Percentiles rank a stretch among this genome's conserved stretches.
Evolutionary conservation across 805 yeast species (phyloP).

Genomic region (Jamesozyma hellenica): DNA sequence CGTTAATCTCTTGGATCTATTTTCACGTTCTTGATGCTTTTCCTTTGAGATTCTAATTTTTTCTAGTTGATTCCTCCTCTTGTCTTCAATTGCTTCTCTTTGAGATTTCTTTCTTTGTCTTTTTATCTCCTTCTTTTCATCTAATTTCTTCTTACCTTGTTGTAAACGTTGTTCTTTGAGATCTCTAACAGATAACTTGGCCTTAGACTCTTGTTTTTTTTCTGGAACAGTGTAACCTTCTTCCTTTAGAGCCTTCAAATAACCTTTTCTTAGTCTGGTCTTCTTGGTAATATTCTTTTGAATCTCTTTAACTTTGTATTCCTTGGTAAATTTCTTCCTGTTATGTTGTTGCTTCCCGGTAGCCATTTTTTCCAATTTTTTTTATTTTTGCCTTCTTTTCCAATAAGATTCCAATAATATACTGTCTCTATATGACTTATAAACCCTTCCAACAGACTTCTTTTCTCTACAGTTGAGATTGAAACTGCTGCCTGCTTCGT

Average conservation of each 20-base stretch:
- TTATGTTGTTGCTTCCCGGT: slow-evolving; percentile 18
- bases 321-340: slow-evolving; percentile 32
- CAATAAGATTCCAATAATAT: background rate
- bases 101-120: slow-evolving; percentile 29
- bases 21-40: slow-evolving; percentile 35
- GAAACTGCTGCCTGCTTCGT: no score
- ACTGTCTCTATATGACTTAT: background rate
- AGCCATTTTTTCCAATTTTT: slow-evolving; percentile 18
- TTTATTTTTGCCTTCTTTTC: background rate
- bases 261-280: slow-evolving; percentile 70
- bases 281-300: slow-evolving; percentile 67
- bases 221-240: slow-evolving; percentile 55
- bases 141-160: slow-evolving; percentile 22
- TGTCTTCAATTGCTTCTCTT: slow-evolving; percentile 26
- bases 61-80: slow-evolving; percentile 35
- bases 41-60: slow-evolving; percentile 28
- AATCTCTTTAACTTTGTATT: slow-evolving; percentile 48
- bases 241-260: slow-evolving; percentile 65
- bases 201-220: slow-evolving; percentile 14
- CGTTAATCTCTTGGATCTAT: slow-evolving; percentile 36
- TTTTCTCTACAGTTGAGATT: no score
- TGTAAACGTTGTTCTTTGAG: slow-evolving; percentile 15
- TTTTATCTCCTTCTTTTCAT: slow-evolving; percentile 30
- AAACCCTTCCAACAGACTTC: no score
- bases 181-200: slow-evolving; percentile 12